Percentiles rank a stretch among this genome's conserved stretches.
These are phyloP conservation scores for Cytospora mali DNA, from an alignment of 2,329 filamentous ascomycete species.

Conservation along the genomic window DNA sequence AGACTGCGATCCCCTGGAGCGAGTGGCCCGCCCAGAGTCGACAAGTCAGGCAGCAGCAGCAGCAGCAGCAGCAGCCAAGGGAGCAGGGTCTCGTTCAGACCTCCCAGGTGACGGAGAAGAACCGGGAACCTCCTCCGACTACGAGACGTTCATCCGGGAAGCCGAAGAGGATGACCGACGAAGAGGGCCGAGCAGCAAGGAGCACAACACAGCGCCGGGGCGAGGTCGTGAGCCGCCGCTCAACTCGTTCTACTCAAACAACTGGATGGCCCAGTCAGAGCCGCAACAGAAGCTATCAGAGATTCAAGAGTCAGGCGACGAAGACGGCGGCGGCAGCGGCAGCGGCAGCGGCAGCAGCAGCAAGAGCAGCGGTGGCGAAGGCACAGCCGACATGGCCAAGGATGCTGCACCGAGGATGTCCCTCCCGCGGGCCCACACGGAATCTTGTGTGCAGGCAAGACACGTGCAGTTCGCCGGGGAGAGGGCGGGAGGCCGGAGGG, in stretches of 20 bases:
- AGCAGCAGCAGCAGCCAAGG: background rate
- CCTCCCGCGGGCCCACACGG: conserved; percentile 2
- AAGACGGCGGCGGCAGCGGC: background rate
- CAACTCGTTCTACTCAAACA: conserved; percentile 26
- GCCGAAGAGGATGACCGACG: conserved; percentile 20
- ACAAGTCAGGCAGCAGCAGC: background rate
- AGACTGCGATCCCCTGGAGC: background rate
- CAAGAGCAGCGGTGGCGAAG: background rate
- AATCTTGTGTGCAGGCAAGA: conserved; percentile 1
- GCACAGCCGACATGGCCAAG: background rate
- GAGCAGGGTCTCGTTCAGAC: conserved; percentile 1
- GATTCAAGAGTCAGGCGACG: conserved; percentile 18
- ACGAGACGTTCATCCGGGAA: conserved; percentile 20
- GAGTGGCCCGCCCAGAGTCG: conserved; percentile 2
- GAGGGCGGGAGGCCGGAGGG: conserved; percentile 3
- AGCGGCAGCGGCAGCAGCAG: background rate
- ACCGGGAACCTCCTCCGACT: conserved; percentile 16
- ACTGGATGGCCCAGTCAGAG: conserved; percentile 3
- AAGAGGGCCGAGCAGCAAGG: background rate
- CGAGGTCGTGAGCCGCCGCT: conserved; percentile 7
- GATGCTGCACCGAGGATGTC: conserved; percentile 9
- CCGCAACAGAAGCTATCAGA: conserved; percentile 13
- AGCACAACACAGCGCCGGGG: background rate
- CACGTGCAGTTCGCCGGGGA: conserved; percentile 22
- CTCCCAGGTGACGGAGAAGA: background rate